Percentiles rank a stretch among this genome's conserved stretches.
Evolutionary conservation across 331 rosid genomes (phyloP).

Genomic region (Quercus phellos): DNA sequence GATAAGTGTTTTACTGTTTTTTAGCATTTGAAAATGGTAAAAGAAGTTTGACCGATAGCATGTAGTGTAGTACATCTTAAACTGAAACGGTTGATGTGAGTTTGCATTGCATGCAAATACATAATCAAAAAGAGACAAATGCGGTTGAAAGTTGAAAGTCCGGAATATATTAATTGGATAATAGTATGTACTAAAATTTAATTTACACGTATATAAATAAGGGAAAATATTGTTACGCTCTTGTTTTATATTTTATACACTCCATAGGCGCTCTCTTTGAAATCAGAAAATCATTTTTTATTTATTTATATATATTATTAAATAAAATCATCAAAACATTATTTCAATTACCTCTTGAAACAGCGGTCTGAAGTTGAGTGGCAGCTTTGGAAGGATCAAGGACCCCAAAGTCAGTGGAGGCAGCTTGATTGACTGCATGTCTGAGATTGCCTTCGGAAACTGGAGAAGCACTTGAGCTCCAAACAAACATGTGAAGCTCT

Average conservation of each 20-base stretch:
- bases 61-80: too few species aligned
- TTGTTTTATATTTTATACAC: neutral
- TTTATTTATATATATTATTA: too few species aligned
- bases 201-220: too few species aligned
- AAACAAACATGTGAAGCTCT: slow-evolving; percentile 94
- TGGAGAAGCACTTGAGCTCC: slow-evolving; percentile 94
- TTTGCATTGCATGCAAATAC: neutral
- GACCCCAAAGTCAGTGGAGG: slow-evolving; percentile 45
- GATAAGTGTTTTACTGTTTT: too few species aligned
- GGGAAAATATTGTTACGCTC: too few species aligned
- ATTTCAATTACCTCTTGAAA: slow-evolving; percentile 47
- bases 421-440: slow-evolving; percentile 62
- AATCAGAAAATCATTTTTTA: too few species aligned
- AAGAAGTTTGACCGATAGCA: too few species aligned
- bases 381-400: slow-evolving; percentile 57
- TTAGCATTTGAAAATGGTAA: too few species aligned
- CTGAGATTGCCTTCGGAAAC: slow-evolving; percentile 80
- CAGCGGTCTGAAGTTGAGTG: slow-evolving; percentile 47
- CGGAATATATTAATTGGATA: too few species aligned
- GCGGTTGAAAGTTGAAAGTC: neutral
- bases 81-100: neutral
- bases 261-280: too few species aligned
- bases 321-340: too few species aligned
- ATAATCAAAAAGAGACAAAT: slow-evolving; percentile 10
- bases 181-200: too few species aligned